These are phyloP conservation scores for Orobanche coerulescens DNA, from an alignment of 257 asterid species.

Conservation along the genomic window DNA sequence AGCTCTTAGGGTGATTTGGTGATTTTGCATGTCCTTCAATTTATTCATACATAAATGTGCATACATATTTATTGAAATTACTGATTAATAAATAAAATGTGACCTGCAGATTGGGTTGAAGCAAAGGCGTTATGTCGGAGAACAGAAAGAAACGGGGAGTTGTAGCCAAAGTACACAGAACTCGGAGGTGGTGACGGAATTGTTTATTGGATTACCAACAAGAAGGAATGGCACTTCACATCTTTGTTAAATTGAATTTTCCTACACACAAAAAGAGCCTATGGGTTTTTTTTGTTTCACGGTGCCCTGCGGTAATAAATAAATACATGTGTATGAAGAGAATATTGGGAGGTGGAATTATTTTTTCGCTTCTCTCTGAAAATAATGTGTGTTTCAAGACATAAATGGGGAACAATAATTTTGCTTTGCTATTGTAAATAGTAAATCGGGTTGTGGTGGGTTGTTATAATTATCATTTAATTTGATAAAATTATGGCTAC, in stretches of 20 bases:
- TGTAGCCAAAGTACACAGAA: constrained; percentile 14
- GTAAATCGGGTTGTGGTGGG: too few relatives aligned
- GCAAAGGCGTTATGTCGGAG: background rate
- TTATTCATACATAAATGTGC: too few relatives aligned
- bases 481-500: too few relatives aligned
- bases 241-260: background rate
- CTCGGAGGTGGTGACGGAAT: constrained; percentile 18
- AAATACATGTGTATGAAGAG: background rate
- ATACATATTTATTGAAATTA: background rate
- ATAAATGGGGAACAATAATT: too few relatives aligned
- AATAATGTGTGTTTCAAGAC: too few relatives aligned
- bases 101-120: constrained; percentile 14
- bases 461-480: too few relatives aligned
- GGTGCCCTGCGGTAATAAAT: background rate
- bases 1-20: too few relatives aligned
- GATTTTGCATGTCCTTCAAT: too few relatives aligned
- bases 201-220: constrained; percentile 21
- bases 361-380: background rate
- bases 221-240: constrained; percentile 6
- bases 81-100: background rate
- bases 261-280: background rate
- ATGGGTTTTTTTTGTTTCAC: background rate
- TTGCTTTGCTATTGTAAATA: too few relatives aligned
- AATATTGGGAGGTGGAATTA: background rate
- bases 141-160: constrained; percentile 14